Conservation (phyloP, 176 grass and related monocot genomes). For the Dendrocalamus sinicus region DNA sequence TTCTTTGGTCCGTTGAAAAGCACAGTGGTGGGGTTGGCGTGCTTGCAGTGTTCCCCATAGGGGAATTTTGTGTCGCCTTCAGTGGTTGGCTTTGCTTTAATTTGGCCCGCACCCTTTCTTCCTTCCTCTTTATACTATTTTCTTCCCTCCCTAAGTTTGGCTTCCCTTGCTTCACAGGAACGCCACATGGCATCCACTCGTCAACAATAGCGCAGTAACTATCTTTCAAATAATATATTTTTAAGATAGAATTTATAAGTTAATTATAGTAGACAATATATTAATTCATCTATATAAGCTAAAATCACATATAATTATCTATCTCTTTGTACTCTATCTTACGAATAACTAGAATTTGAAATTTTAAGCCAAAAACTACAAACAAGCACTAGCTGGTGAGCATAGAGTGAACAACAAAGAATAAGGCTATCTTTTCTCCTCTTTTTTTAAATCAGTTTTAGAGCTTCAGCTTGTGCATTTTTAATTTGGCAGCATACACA, state of each 20-base stretch:
- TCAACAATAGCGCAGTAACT: not conserved
- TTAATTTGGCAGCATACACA: not conserved
- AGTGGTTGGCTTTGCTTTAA: slow-evolving; percentile 2
- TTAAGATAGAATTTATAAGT: too few relatives aligned
- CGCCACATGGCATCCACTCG: slow-evolving; percentile 28
- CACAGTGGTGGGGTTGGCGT: not conserved
- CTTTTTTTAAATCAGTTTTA: not conserved
- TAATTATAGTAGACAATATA: too few relatives aligned
- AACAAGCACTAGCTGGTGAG: not conserved
- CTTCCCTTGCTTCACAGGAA: slow-evolving; percentile 20
- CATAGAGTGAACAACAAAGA: not conserved
- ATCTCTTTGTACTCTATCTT: too few relatives aligned
- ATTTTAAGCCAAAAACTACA: not conserved
- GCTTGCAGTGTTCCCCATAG: slow-evolving; percentile 25
- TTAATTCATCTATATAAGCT: too few relatives aligned
- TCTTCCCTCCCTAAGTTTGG: not conserved
- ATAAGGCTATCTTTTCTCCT: too few relatives aligned
- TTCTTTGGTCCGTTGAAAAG: not conserved
- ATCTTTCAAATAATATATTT: too few relatives aligned
- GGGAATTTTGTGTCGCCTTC: slow-evolving; percentile 32
- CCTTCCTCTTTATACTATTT: not conserved
- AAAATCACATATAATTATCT: too few relatives aligned
- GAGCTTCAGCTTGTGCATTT: not conserved
- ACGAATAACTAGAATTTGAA: too few relatives aligned
- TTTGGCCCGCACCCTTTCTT: not conserved